Percentiles rank a stretch among this genome's conserved stretches.
Evolutionary conservation across 495 filamentous ascomycete species (phyloP).

Genomic region (Aspergillus homomorphus): DNA sequence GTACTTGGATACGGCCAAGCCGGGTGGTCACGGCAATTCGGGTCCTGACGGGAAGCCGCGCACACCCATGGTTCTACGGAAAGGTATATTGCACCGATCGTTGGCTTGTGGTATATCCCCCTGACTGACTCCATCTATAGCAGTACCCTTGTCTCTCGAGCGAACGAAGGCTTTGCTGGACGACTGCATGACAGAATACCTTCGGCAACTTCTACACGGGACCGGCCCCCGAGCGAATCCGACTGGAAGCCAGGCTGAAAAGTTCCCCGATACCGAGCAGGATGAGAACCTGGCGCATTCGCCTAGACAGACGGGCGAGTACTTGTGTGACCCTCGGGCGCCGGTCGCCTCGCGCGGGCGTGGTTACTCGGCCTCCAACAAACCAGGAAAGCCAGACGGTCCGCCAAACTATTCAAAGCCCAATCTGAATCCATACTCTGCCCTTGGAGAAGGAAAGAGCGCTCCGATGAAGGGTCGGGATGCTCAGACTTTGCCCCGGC

Average conservation of each 20-base stretch:
- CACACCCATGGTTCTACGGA: constrained; percentile 19
- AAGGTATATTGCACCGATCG: constrained; percentile 17
- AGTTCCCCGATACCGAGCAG: constrained; percentile 7
- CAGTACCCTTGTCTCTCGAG: constrained; percentile 41
- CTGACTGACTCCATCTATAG: constrained; percentile 22
- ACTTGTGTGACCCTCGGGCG: constrained; percentile 22
- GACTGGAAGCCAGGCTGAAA: constrained; percentile 17
- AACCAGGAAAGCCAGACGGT: constrained; percentile 16
- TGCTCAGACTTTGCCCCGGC: constrained; percentile 22
- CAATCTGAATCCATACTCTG: constrained; percentile 15
- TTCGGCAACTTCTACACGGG: constrained; percentile 36
- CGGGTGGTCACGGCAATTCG: constrained; percentile 14
- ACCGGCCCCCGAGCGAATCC: constrained; percentile 13
- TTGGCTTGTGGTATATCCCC: constrained; percentile 7
- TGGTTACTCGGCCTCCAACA: constrained; percentile 32
- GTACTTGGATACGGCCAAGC: constrained; percentile 24
- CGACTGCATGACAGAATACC: constrained; percentile 50
- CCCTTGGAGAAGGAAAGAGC: constrained; percentile 21
- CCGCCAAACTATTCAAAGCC: constrained; percentile 14
- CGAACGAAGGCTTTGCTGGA: constrained; percentile 51
- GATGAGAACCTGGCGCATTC: constrained; percentile 14
- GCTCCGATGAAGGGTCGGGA: constrained; percentile 28
- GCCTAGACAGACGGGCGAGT: constrained; percentile 9
- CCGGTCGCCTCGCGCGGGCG: constrained; percentile 26
- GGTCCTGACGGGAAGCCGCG: constrained; percentile 13